These are phyloP conservation scores for Nannizziopsis barbatae DNA, from an alignment of 2,329 filamentous ascomycete species.

Conservation along the genomic window DNA sequence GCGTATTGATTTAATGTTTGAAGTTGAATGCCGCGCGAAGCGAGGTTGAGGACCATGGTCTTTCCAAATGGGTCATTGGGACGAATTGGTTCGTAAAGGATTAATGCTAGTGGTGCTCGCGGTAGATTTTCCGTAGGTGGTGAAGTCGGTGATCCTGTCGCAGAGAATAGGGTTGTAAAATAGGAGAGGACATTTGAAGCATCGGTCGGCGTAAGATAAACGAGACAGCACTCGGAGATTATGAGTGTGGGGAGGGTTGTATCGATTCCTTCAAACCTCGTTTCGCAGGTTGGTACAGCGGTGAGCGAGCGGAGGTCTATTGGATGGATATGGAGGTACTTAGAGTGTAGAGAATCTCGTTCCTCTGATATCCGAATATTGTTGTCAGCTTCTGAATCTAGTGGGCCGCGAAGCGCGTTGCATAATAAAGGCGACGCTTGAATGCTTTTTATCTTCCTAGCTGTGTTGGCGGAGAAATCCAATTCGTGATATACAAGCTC, in stretches of 20 bases:
- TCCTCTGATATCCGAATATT: slow-evolving; percentile 27
- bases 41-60: slow-evolving; percentile 86
- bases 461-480: slow-evolving; percentile 69
- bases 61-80: slow-evolving; percentile 77
- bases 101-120: slow-evolving; percentile 44
- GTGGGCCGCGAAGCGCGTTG: slow-evolving; percentile 23
- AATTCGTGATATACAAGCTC: slow-evolving; percentile 75
- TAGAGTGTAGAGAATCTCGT: slow-evolving; percentile 37
- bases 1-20: slow-evolving; percentile 68
- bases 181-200: slow-evolving; percentile 54
- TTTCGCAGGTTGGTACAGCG: slow-evolving; percentile 17
- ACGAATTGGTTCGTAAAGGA: slow-evolving; percentile 82
- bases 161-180: slow-evolving; percentile 46
- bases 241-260: slow-evolving; percentile 63
- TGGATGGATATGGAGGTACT: slow-evolving; percentile 47
- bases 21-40: slow-evolving; percentile 67
- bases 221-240: slow-evolving; percentile 89
- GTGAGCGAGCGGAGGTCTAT: slow-evolving; percentile 58
- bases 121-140: slow-evolving; percentile 18
- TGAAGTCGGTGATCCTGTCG: background rate
- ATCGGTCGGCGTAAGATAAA: slow-evolving; percentile 62
- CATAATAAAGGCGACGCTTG: slow-evolving; percentile 25
- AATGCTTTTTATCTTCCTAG: slow-evolving; percentile 48
- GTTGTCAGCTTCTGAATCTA: slow-evolving; percentile 23
- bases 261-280: slow-evolving; percentile 39